Evolutionary conservation across 805 yeast species (phyloP), one percentile per base, ranked within the genome.

Genomic region (Yamadazyma endophytica): DNA sequence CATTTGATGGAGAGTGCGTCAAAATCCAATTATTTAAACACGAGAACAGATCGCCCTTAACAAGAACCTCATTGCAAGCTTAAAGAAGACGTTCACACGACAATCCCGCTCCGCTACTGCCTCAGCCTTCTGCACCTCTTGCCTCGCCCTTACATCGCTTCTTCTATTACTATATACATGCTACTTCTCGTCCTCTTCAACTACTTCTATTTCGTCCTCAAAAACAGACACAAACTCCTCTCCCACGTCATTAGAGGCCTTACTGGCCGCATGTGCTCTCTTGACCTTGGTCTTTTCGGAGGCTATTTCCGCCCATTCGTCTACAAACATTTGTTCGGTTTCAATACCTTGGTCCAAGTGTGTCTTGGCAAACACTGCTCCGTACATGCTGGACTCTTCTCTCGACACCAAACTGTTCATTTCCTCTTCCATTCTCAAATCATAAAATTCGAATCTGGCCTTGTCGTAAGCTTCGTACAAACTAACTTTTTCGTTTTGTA

Each of bases 331-430:
- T 53, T 82, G 84, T 63, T 90, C 98, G 45, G 70, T 68, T 33
- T 70, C 70, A 32, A 85, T 58, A 44, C 92, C 94, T 49, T 68
- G 66, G 31, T 82, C 83, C 37, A 87, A 57, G 39, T 77, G 60
- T 21, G 84, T 64, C 22, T 72, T 64, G 23, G 76, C 75, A 56
- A 68, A 85, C 6, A 79, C 73, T 1, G 94, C 82, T 13, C 97
- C 97, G 52, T 68, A 77, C 95, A 92, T 81, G 35, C 68, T 69
- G 6, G 87, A 75, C 56, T 92, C 96, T 69, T 92, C 98, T 38
- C 69, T 70, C 4, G 85, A 74, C 2, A 90, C 63, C 69, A 52
- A 75, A 73, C 50, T 68, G 63, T 53, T 81, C 86, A 85, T 66
- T 48, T 89, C 96, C 50, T 84, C 82, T 37, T 82, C 77, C 70